A percentile compares a stretch with the other conserved stretches of the same genome.
These are phyloP conservation scores for Thielaviopsis euricoi DNA, from an alignment of 2,329 filamentous ascomycete species.

Conservation along the genomic window DNA sequence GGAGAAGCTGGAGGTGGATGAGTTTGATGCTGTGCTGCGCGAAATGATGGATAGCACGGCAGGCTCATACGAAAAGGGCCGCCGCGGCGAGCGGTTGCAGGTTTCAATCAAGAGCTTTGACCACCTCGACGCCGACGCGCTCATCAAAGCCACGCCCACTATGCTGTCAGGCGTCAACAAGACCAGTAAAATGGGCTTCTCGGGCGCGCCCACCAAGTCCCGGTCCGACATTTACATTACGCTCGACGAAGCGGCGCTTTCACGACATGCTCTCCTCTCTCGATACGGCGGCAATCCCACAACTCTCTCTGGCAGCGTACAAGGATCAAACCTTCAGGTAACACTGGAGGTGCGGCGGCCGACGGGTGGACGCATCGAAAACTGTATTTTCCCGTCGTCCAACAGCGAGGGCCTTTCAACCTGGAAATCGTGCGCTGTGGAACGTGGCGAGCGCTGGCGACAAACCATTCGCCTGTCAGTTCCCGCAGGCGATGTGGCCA, in stretches of 20 bases:
- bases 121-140: constrained; percentile 56
- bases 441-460: constrained; percentile 70
- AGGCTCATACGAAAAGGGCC: constrained; percentile 59
- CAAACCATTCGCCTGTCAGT: constrained; percentile 74
- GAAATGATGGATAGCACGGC: constrained; percentile 57
- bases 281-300: constrained; percentile 58
- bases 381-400: constrained; percentile 74
- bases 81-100: constrained; percentile 59
- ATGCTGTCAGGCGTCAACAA: constrained; percentile 64
- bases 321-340: constrained; percentile 65
- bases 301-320: constrained; percentile 43
- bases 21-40: constrained; percentile 57
- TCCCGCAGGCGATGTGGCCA: constrained; percentile 60
- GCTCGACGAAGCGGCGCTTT: constrained; percentile 60
- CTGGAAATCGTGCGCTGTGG: constrained; percentile 72
- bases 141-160: constrained; percentile 79
- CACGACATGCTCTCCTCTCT: constrained; percentile 55
- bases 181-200: constrained; percentile 84
- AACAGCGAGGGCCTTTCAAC: constrained; percentile 65
- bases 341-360: constrained; percentile 74
- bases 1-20: constrained; percentile 40
- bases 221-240: constrained; percentile 94
- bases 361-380: constrained; percentile 66
- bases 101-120: constrained; percentile 66
- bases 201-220: constrained; percentile 72